phyloP scores from a whole-genome alignment of 345 rosid genomes.

The Hypericum perforatum region DNA sequence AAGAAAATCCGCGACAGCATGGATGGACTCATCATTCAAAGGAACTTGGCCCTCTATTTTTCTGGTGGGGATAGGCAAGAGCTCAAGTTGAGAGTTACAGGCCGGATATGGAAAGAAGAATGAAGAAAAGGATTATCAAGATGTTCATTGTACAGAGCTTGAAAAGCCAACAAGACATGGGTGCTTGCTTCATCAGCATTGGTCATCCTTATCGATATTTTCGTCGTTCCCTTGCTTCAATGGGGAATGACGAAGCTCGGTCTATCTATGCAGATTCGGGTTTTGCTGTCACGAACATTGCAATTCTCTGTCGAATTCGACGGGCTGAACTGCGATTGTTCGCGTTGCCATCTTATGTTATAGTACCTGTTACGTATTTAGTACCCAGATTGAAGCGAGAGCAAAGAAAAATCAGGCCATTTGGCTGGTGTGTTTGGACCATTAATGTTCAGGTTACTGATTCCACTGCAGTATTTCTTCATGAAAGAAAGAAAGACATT shows the following conservation, averaged over 20 bases:
- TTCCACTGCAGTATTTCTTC: too few species aligned
- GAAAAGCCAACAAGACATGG: not conserved
- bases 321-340: not conserved
- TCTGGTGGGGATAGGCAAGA: slow-evolving; percentile 76
- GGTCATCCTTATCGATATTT: slow-evolving; percentile 5
- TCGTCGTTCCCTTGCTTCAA: too few species aligned
- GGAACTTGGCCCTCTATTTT: slow-evolving; percentile 78
- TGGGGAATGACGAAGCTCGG: too few species aligned
- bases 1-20: slow-evolving; percentile 81
- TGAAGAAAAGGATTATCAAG: slow-evolving; percentile 14
- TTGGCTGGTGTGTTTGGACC: too few species aligned
- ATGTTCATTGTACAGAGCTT: slow-evolving; percentile 17
- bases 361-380: not conserved
- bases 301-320: too few species aligned
- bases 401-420: too few species aligned
- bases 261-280: too few species aligned
- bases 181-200: slow-evolving; percentile 10
- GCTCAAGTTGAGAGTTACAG: slow-evolving; percentile 73
- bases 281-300: too few species aligned
- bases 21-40: slow-evolving; percentile 70
- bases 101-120: slow-evolving; percentile 86
- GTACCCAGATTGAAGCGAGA: too few species aligned
- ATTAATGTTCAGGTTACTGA: too few species aligned
- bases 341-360: not conserved
- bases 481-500: too few species aligned